Evolutionary conservation across 2,329 filamentous ascomycete species (phyloP).

Genomic region (Fusarium sublunatum): DNA sequence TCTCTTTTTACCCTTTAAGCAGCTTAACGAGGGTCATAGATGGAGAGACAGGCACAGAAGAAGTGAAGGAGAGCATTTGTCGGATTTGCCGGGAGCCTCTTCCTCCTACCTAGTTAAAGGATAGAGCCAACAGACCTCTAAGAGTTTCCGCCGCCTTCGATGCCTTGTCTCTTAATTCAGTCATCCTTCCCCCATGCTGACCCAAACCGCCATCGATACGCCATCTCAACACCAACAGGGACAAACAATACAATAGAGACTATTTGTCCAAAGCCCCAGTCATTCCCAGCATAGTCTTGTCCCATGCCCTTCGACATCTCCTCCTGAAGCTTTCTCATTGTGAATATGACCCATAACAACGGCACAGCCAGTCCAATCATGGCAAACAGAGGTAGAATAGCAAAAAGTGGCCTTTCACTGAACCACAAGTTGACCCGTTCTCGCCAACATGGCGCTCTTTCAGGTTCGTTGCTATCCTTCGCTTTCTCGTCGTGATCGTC

Average conservation of each 20-base stretch:
- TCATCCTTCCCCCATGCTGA: neutral
- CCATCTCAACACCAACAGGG: conserved; percentile 37
- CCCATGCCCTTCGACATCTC: neutral
- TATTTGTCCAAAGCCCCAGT: conserved; percentile 42
- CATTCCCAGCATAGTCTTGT: conserved; percentile 7
- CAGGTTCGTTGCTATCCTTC: neutral
- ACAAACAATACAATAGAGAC: conserved; percentile 42
- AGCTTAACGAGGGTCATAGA: too few relatives aligned
- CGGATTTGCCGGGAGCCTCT: too few relatives aligned
- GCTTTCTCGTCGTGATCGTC: neutral
- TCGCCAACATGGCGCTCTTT: neutral
- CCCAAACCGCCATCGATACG: conserved; percentile 30
- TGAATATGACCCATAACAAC: conserved; percentile 24
- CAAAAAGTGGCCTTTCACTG: neutral
- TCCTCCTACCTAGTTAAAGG: too few relatives aligned
- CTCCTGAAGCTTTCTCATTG: conserved; percentile 21
- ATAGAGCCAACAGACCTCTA: too few relatives aligned
- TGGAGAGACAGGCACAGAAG: too few relatives aligned
- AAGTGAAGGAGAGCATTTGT: too few relatives aligned
- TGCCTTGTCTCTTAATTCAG: neutral
- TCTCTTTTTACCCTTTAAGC: too few relatives aligned
- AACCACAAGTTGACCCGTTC: conserved; percentile 12
- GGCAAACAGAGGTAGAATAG: conserved; percentile 15
- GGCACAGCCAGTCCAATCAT: conserved; percentile 10
- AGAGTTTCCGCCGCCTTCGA: neutral